Evolutionary conservation across 2,329 filamentous ascomycete species (phyloP).

Genomic region (Pseudogymnoascus sp.): DNA sequence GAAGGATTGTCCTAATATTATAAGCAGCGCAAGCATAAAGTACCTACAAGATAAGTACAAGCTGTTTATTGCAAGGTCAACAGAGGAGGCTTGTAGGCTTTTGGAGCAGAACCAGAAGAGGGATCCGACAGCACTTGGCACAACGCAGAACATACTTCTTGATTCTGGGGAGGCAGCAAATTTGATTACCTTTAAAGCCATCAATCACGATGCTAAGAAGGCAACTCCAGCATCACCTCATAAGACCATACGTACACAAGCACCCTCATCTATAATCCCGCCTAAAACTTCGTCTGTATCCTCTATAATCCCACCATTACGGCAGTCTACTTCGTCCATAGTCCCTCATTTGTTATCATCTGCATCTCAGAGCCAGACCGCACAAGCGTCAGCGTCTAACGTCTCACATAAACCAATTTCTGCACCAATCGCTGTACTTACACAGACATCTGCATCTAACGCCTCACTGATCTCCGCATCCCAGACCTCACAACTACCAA

Average conservation of each 20-base stretch:
- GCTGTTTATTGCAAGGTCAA: conserved; percentile 15
- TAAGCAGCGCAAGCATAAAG: conserved; percentile 16
- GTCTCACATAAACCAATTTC: background rate
- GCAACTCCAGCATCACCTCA: background rate
- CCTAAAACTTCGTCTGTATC: background rate
- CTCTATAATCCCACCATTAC: background rate
- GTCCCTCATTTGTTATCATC: background rate
- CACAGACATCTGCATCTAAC: background rate
- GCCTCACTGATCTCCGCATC: background rate
- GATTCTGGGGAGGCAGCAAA: background rate
- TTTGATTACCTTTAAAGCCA: background rate
- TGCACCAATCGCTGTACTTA: background rate
- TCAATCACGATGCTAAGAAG: background rate
- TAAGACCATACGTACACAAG: background rate
- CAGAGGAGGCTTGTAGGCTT: conserved; percentile 7
- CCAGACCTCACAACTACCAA: background rate
- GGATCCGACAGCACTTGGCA: background rate
- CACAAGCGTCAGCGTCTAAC: background rate
- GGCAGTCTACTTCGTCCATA: background rate
- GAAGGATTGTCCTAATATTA: conserved; percentile 12
- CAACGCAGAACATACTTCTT: background rate
- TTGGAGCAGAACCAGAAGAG: background rate
- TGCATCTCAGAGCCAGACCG: background rate
- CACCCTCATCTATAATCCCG: background rate
- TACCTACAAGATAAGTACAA: conserved; percentile 9